A percentile compares a stretch with the other conserved stretches of the same genome.
Conservation (phyloP, 345 rosid genomes). For the Lenwebbia sp. region DNA sequence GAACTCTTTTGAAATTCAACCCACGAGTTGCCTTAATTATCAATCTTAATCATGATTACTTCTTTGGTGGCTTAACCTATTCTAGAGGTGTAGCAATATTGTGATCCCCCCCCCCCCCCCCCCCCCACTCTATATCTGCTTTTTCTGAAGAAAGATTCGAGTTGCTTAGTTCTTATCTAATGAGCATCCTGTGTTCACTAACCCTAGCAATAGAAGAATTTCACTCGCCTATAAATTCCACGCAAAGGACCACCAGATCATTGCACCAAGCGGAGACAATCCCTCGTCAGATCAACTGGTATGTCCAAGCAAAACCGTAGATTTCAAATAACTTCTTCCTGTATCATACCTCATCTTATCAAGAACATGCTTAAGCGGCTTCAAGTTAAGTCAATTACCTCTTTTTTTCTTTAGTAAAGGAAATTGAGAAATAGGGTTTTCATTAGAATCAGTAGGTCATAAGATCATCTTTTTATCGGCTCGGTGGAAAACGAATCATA, state of each 20-base stretch:
- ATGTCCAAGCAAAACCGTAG: not conserved
- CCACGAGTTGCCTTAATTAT: not conserved
- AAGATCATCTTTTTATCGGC: not conserved
- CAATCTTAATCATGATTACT: constrained; percentile 2
- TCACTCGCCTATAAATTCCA: not conserved
- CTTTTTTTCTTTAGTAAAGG: not conserved
- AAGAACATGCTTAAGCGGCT: not conserved
- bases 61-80: not conserved
- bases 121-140: not conserved
- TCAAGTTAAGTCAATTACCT: not conserved
- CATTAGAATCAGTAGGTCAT: not conserved
- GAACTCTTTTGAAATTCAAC: not conserved
- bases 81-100: not conserved
- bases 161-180: too few relatives aligned
- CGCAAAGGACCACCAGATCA: not conserved
- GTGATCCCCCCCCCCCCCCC: not conserved
- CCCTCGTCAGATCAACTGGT: not conserved
- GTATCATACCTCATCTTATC: not conserved
- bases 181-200: too few relatives aligned
- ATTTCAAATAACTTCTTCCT: not conserved
- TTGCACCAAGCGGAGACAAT: not conserved
- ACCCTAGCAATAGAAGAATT: not conserved
- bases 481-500: not conserved
- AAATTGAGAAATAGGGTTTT: not conserved
- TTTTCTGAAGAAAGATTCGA: too few relatives aligned